These are phyloP conservation scores for Chalciporus sphaerocephalus DNA, from an alignment of 768 basidiomycete species.

Conservation along the genomic window DNA sequence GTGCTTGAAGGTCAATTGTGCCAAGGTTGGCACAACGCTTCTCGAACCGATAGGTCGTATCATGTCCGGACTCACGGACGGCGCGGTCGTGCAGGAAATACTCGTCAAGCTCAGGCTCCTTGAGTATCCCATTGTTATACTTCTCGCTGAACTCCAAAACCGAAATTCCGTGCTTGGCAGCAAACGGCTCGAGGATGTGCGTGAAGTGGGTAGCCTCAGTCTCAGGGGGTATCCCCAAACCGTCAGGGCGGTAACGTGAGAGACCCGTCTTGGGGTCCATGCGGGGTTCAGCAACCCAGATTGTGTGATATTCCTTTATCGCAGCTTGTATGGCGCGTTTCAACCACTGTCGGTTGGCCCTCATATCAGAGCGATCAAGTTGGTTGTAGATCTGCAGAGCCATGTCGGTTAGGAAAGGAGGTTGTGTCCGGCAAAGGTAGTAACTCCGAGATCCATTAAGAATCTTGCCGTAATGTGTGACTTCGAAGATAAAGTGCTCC, in stretches of 20 bases:
- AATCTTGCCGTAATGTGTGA: conserved; percentile 96
- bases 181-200: conserved; percentile 93
- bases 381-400: conserved; percentile 97
- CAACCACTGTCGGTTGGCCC: conserved; percentile 81
- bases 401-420: conserved; percentile 98
- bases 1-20: conserved; percentile 91
- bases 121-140: conserved; percentile 81
- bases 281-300: conserved; percentile 94
- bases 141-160: conserved; percentile 95
- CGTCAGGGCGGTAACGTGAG: conserved; percentile 90
- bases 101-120: conserved; percentile 88
- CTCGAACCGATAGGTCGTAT: conserved; percentile 96
- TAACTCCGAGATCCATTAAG: conserved; percentile 93
- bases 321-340: conserved; percentile 95
- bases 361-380: conserved; percentile 78
- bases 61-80: conserved; percentile 94
- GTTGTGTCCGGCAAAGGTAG: conserved; percentile 94
- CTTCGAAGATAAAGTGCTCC: conserved; percentile 98
- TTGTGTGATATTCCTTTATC: conserved; percentile 97
- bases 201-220: conserved; percentile 99
- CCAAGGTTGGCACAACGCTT: conserved; percentile 96
- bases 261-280: conserved; percentile 93
- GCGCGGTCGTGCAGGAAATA: conserved; percentile 97
- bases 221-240: conserved; percentile 94
- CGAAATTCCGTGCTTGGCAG: conserved; percentile 85